Percentiles rank a stretch among this genome's conserved stretches.
Conservation (phyloP, 2,329 filamentous ascomycete genomes). For the Ilyonectria mors-panacis region DNA sequence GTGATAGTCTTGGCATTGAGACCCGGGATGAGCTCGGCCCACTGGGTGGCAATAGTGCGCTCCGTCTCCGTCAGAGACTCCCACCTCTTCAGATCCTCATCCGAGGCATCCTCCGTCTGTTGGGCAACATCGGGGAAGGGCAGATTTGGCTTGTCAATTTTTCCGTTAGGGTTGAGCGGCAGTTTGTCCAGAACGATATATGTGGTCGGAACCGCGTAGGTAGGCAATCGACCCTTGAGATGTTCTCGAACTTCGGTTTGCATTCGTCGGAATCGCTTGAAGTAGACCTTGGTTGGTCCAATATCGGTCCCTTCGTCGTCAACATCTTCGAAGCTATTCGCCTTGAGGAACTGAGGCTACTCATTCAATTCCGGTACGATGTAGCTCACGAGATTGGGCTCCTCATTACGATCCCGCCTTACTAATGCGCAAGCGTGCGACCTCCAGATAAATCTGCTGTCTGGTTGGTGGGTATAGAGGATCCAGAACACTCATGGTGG, state of each 20-base stretch:
- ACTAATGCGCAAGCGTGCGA: constrained; percentile 61
- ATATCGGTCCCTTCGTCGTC: constrained; percentile 67
- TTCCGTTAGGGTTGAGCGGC: constrained; percentile 83
- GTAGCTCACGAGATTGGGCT: constrained; percentile 93
- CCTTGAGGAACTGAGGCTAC: constrained; percentile 79
- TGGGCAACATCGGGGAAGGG: constrained; percentile 85
- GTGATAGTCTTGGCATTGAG: constrained; percentile 76
- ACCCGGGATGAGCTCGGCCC: constrained; percentile 79
- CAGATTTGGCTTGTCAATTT: constrained; percentile 83
- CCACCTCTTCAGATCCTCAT: constrained; percentile 66
- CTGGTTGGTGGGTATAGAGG: constrained; percentile 48
- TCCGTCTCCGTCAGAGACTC: constrained; percentile 56
- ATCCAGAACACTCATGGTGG: constrained; percentile 47
- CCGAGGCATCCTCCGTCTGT: constrained; percentile 60
- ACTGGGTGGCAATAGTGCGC: constrained; percentile 69
- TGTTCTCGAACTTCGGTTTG: constrained; percentile 60
- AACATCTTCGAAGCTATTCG: constrained; percentile 67
- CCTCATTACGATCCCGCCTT: no score
- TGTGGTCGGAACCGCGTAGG: constrained; percentile 53
- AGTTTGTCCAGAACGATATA: constrained; percentile 62
- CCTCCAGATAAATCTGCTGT: constrained; percentile 78
- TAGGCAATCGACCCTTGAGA: constrained; percentile 45
- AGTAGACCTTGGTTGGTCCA: constrained; percentile 58
- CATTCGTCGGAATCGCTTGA: constrained; percentile 62
- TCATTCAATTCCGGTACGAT: constrained; percentile 79